Evolutionary conservation across 371 early-diverging fungal genomes (phyloP).

Genomic region (Rhizopus arrhizus): DNA sequence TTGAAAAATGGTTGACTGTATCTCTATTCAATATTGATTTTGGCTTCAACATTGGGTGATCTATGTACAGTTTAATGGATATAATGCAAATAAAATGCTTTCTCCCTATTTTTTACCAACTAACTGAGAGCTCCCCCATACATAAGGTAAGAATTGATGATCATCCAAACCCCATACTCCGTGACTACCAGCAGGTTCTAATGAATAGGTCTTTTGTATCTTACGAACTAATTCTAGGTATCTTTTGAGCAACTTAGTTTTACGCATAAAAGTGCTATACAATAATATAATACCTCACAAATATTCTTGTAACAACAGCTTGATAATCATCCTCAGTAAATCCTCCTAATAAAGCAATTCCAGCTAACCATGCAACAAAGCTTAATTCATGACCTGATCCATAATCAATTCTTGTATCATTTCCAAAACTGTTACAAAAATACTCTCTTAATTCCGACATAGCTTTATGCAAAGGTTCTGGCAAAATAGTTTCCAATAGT

Average conservation of each 20-base stretch:
- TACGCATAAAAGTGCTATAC: neutral
- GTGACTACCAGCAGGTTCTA: constrained; percentile 99
- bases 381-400: constrained; percentile 99
- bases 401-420: constrained; percentile 95
- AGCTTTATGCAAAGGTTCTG: constrained; percentile 42
- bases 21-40: constrained; percentile 72
- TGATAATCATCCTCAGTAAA: constrained; percentile 63
- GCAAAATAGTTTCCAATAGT: constrained; percentile 44
- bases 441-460: constrained; percentile 80
- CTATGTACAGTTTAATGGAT: constrained; percentile 14
- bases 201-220: constrained; percentile 85
- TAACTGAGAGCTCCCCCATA: constrained; percentile 93
- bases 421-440: constrained; percentile 88
- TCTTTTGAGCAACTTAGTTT: constrained; percentile 20
- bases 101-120: constrained; percentile 36
- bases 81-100: neutral
- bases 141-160: constrained; percentile 96
- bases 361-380: constrained; percentile 90
- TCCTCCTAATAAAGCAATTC: constrained; percentile 70
- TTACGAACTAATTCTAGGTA: constrained; percentile 86
- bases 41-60: constrained; percentile 69
- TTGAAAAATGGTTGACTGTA: constrained; percentile 65
- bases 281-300: constrained; percentile 48
- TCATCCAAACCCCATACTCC: constrained; percentile 99
- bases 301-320: constrained; percentile 75